A percentile compares a stretch with the other conserved stretches of the same genome.
Evolutionary conservation across 345 rosid genomes (phyloP).

Genomic region (Alliaria petiolata): DNA sequence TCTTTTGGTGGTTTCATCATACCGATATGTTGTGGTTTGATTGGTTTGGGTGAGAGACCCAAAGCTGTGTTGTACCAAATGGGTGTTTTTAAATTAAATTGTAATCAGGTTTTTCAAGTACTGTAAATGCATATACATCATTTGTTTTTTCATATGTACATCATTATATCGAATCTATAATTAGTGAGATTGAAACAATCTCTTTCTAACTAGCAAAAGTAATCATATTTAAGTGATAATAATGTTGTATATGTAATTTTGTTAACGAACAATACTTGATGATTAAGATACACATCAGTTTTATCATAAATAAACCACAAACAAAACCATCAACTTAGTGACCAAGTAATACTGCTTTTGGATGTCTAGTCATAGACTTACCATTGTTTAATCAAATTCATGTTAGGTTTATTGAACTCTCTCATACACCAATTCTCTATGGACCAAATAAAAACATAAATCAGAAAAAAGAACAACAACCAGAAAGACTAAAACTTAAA

Average conservation of each 20-base stretch:
- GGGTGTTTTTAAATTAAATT: background rate
- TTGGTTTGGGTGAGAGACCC: background rate
- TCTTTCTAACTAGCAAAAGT: background rate
- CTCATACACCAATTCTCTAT: background rate
- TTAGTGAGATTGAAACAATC: background rate
- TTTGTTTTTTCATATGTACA: background rate
- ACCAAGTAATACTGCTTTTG: constrained; percentile 4
- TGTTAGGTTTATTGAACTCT: background rate
- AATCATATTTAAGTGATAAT: background rate
- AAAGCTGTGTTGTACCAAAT: background rate
- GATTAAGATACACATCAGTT: constrained; percentile 1
- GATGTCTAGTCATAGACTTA: background rate
- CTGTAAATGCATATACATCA: background rate
- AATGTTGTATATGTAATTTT: background rate
- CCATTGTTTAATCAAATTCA: background rate
- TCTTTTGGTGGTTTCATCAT: background rate
- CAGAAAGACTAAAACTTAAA: background rate
- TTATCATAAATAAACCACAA: background rate
- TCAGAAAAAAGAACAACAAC: background rate
- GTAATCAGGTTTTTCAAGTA: background rate
- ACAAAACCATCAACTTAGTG: background rate
- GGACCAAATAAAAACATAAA: background rate
- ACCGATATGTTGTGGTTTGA: background rate
- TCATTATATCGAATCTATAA: background rate
- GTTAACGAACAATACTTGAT: background rate